Base-by-base conservation (phyloP, 1,284 basidiomycete genomes). In the Ustilago xerochloae region DNA sequence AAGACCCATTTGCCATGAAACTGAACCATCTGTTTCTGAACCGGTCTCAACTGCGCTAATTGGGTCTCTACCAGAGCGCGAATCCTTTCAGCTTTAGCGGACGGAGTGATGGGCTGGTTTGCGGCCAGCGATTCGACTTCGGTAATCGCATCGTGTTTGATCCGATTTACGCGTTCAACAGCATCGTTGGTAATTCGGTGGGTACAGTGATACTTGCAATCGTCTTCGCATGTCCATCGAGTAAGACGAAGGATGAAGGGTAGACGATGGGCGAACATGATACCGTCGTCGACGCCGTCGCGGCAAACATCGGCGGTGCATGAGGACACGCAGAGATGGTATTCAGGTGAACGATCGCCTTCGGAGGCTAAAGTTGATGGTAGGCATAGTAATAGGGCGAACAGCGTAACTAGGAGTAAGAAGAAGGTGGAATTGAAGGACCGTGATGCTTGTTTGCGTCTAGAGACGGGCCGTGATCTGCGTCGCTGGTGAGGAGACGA, bases 141-240 rank as follows among this genome's bases (percentile, higher is more conserved):
- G 35, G 55, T 30, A 7, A 36, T 38, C 36, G 85, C 75, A 63
- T 82, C 15, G 86, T 83, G 88, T 5, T 62, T 45, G 50, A 84
- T 75, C 33, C 63, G 52, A 6, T 63, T 45, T 12, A 83, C 79
- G 22, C 79, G 74, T 7, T 65, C 63, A 4, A 90, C 80, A 24
- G 90, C 89, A 22, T 87, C 85, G 68, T 90, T 88, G 15, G 94
- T 97, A 57, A 96, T 88, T 51, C 87, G 85, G 81, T 97, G 94
- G 87, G 92, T 92, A 86, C 96, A 99, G 18, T 86, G 85, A 82
- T 99, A 98, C 81, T 90, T 90, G 88, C 95, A 98, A 84, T 97
- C 88, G 78, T 93, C 93, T 13, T 85, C 80, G 85, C 95, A 97
- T 18, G 91, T 89, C 96, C 89, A 90, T 15, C 85, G 80, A 3